Evolutionary conservation across 140 eudicot species (phyloP).

Genomic region (Cichorium intybus): DNA sequence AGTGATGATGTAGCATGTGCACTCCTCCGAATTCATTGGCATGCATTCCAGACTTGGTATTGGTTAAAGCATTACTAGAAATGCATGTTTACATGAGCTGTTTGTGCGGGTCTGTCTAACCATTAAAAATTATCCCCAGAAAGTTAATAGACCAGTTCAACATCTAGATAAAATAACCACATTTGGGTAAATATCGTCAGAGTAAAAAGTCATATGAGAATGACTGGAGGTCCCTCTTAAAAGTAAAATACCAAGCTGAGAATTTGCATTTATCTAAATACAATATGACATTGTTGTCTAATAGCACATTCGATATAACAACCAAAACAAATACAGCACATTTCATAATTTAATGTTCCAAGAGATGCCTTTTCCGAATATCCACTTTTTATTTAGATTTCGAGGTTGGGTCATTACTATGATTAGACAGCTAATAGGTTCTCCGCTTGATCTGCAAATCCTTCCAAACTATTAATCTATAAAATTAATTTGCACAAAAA

Average conservation of each 20-base stretch:
- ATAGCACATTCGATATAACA: constrained; percentile 2
- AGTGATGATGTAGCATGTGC: constrained; percentile 16
- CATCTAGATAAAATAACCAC: not conserved
- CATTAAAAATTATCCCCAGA: not conserved
- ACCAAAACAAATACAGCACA: not conserved
- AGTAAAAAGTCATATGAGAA: not conserved
- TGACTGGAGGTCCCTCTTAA: not conserved
- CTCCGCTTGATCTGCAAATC: constrained; percentile 35
- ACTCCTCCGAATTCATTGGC: constrained; percentile 10
- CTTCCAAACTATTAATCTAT: constrained; percentile 33
- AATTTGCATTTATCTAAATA: not conserved
- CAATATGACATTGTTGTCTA: not conserved
- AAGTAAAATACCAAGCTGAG: not conserved
- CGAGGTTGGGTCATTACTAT: constrained; percentile 27
- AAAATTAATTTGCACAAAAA: constrained; percentile 19
- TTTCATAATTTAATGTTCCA: not conserved
- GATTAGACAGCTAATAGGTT: constrained; percentile 36
- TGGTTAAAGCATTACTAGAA: constrained; percentile 9
- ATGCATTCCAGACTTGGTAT: constrained; percentile 10
- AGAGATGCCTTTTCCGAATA: constrained; percentile 15
- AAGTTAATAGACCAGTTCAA: not conserved
- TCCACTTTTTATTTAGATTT: constrained; percentile 24
- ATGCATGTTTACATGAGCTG: constrained; percentile 9
- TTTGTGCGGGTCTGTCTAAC: not conserved
- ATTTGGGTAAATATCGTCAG: not conserved